These are phyloP conservation scores for Aureobasidium zeae DNA, from an alignment of 2,329 filamentous ascomycete genomes.

Conservation along the genomic window DNA sequence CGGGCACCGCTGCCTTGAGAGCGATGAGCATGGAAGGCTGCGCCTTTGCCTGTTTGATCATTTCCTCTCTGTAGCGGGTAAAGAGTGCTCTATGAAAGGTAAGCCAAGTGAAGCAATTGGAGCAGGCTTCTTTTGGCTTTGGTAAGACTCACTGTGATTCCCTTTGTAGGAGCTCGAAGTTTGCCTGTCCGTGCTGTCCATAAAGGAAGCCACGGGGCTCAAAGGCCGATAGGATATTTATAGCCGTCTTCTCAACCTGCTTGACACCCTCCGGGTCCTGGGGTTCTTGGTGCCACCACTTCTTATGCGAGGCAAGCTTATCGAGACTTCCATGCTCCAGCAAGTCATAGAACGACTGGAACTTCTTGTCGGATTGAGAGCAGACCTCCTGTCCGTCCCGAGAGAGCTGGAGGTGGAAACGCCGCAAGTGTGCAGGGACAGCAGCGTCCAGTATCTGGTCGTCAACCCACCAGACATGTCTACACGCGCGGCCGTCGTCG, in stretches of 20 bases:
- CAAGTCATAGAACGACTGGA: not conserved
- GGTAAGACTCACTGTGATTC: conserved; percentile 2
- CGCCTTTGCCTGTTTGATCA: conserved; percentile 4
- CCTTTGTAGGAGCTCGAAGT: not conserved
- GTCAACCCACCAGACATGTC: conserved; percentile 7
- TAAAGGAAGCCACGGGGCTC: not conserved
- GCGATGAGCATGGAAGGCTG: conserved; percentile 6
- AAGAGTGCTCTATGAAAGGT: conserved; percentile 1
- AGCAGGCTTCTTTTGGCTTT: not conserved
- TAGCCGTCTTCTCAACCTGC: not conserved
- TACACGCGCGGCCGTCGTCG: not conserved
- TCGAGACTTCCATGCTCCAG: not conserved
- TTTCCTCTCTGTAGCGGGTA: not conserved
- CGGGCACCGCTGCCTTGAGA: conserved; percentile 1
- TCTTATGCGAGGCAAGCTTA: not conserved
- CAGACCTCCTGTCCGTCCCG: not conserved
- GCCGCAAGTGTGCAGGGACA: not conserved
- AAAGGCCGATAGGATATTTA: not conserved
- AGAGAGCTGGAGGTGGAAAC: not conserved
- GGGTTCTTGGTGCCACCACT: conserved; percentile 8
- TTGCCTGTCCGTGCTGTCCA: conserved; percentile 1
- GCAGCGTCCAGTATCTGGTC: not conserved
- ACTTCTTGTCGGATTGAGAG: not conserved
- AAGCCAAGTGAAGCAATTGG: not conserved
- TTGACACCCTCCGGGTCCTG: not conserved